These are phyloP conservation scores for Corymbia maculata DNA, from an alignment of 345 rosid genomes.

Conservation along the genomic window DNA sequence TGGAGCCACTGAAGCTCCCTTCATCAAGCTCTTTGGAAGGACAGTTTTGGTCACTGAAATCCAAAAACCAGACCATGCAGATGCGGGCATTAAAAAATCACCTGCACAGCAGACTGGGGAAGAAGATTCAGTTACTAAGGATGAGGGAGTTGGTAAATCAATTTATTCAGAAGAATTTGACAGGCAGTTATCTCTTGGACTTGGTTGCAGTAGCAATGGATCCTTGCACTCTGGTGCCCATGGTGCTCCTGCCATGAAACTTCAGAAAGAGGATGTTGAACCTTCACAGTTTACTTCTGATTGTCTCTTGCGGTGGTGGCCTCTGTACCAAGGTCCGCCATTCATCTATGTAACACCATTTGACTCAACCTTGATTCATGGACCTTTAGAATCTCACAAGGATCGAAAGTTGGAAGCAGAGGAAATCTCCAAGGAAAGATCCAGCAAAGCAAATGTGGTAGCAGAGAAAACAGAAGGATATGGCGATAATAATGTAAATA, in stretches of 20 bases:
- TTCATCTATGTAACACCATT: background rate
- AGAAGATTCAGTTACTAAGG: background rate
- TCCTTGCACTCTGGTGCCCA: background rate
- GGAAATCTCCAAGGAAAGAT: conserved; percentile 28
- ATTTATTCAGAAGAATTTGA: conserved; percentile 10
- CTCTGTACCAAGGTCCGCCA: conserved; percentile 8
- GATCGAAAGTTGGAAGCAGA: conserved; percentile 5
- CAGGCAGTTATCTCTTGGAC: conserved; percentile 29
- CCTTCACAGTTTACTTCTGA: background rate
- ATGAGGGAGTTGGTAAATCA: background rate
- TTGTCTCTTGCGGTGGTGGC: conserved; percentile 3
- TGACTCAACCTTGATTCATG: background rate
- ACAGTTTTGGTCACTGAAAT: conserved; percentile 33
- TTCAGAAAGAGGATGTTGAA: background rate
- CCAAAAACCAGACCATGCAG: conserved; percentile 2
- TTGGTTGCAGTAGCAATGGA: background rate
- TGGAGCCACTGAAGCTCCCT: background rate
- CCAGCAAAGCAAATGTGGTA: conserved; percentile 6
- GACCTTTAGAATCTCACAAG: background rate
- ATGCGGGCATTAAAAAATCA: background rate
- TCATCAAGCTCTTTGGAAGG: conserved; percentile 60
- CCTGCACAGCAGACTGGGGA: background rate
- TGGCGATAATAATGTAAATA: conserved; percentile 15
- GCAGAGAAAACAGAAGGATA: background rate
- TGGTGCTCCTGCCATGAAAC: background rate